Evolutionary conservation across 2,329 filamentous ascomycete species (phyloP), one percentile per base, ranked within the genome.

Genomic region (Colletotrichum orchidophilum): DNA sequence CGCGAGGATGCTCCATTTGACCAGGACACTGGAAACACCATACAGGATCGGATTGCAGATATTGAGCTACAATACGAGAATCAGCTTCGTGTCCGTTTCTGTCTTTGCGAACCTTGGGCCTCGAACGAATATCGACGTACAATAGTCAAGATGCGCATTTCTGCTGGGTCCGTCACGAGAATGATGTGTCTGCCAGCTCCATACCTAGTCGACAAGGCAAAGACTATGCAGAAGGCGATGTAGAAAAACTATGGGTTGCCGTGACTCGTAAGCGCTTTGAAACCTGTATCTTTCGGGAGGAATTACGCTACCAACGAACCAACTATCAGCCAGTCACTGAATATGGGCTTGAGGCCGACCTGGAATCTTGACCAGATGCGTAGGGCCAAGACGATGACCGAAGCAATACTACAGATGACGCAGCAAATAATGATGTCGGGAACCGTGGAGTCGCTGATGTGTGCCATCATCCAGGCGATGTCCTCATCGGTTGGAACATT

Each of bases 121-220:
- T 3, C 9, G 21, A 39, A 26, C 42, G 29, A 6, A 27, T 49
- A 52, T 24, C 24, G 15, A 70, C 67, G 18, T 57, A 70, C 62
- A n/a, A 70, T 60, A 7, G 67, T 54, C 35, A 70, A 29, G 62
- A 70, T 66, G 67, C 67, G 67, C 46, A 65, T 57, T 11, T 65
- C 55, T 33, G 11, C 63, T 21, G 61, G 62, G 26, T 70, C 67
- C 7, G 42, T 70, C n/a, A 66, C 52, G 53, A 70, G 67, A 46
- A 66, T 66, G 24, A 57, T 52, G 7, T 65, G 63, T 58, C 62
- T 66, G 1, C 67, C 67, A 15, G 67, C 67, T 46, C 67, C 62
- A 55, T 70, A 70, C 33, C 26, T 24, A 3, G 67, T 70, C 18
- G 67, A 70, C 8, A 70, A 33, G 33, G 67, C 62, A 26, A 70